A percentile compares a stretch with the other conserved stretches of the same genome.
These are phyloP conservation scores for Vachellia pachyceras DNA, from an alignment of 306 rosid species.

Conservation along the genomic window DNA sequence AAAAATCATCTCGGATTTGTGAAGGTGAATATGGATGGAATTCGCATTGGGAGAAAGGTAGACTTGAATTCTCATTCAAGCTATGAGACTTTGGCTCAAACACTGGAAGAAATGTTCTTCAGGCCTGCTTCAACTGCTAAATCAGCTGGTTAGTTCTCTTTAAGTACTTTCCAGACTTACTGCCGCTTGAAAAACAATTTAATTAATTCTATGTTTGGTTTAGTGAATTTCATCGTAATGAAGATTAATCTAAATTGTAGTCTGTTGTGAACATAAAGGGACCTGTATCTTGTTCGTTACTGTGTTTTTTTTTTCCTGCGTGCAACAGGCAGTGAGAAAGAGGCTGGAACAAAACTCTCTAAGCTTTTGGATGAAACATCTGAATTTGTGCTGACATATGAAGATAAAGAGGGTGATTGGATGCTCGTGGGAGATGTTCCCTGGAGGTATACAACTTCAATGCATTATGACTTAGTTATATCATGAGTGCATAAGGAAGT, in stretches of 20 bases:
- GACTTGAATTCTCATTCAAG: slow-evolving; percentile 71
- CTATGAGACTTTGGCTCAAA: slow-evolving; percentile 65
- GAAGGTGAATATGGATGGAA: slow-evolving; percentile 71
- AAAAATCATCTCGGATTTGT: slow-evolving; percentile 61
- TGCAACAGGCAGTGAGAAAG: slow-evolving; percentile 45
- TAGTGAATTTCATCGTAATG: neutral
- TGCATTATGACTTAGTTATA: neutral
- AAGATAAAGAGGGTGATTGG: slow-evolving; percentile 80
- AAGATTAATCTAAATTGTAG: neutral
- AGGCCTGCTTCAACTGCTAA: slow-evolving; percentile 40
- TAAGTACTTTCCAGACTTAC: neutral
- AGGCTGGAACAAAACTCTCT: slow-evolving; percentile 45
- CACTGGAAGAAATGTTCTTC: slow-evolving; percentile 72
- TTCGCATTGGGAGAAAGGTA: slow-evolving; percentile 69
- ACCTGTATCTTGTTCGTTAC: neutral
- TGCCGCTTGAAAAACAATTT: neutral
- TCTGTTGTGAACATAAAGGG: neutral
- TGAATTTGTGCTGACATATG: slow-evolving; percentile 76
- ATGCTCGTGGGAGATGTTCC: slow-evolving; percentile 86
- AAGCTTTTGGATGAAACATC: slow-evolving; percentile 73
- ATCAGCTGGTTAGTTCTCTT: slow-evolving; percentile 45
- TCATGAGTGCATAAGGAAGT: neutral
- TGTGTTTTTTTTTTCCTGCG: slow-evolving; percentile 12
- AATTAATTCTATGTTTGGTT: neutral
- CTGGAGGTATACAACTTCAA: slow-evolving; percentile 53